Percentiles rank a stretch among this genome's conserved stretches.
Evolutionary conservation across 176 grass and related monocot species (phyloP).

Genomic region (Aegilops sharonensis): DNA sequence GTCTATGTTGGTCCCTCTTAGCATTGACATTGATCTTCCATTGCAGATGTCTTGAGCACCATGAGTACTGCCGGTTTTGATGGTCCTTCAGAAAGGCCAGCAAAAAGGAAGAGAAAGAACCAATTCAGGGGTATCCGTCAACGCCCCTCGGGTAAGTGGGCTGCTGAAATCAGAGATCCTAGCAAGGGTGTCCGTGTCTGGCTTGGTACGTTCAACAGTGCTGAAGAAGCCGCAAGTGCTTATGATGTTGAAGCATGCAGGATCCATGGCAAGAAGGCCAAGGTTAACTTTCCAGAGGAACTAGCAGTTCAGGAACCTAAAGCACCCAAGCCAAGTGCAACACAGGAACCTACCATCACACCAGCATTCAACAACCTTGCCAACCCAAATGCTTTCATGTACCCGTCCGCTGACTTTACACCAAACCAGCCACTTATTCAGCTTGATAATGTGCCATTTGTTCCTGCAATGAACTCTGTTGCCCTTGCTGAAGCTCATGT

Average conservation of each 20-base stretch:
- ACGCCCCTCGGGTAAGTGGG: conserved; percentile 97
- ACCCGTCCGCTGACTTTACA: conserved; percentile 24
- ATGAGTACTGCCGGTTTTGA: conserved; percentile 37
- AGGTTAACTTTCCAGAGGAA: conserved; percentile 83
- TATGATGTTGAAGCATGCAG: conserved; percentile 81
- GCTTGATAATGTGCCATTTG: conserved; percentile 6
- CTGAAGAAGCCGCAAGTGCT: conserved; percentile 92
- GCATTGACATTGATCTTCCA: neutral
- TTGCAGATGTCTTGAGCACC: conserved; percentile 48
- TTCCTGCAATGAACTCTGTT: conserved; percentile 36
- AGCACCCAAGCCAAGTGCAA: conserved; percentile 28
- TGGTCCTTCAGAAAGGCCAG: conserved; percentile 46
- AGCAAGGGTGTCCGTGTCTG: conserved; percentile 86
- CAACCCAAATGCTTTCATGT: conserved; percentile 30
- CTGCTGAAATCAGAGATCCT: conserved; percentile 98
- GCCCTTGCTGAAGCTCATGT: conserved; percentile 28
- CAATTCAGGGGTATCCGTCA: conserved; percentile 83
- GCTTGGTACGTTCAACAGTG: conserved; percentile 91
- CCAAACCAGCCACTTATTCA: conserved; percentile 40
- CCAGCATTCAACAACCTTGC: conserved; percentile 16
- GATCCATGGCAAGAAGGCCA: conserved; percentile 92
- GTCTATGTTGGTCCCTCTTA: neutral
- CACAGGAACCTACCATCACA: conserved; percentile 37
- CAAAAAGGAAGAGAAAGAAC: conserved; percentile 91
- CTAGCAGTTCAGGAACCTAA: conserved; percentile 40